A percentile compares a stretch with the other conserved stretches of the same genome.
These are phyloP conservation scores for Bipolaris zeicola DNA, from an alignment of 2,329 filamentous ascomycete species.

Conservation along the genomic window DNA sequence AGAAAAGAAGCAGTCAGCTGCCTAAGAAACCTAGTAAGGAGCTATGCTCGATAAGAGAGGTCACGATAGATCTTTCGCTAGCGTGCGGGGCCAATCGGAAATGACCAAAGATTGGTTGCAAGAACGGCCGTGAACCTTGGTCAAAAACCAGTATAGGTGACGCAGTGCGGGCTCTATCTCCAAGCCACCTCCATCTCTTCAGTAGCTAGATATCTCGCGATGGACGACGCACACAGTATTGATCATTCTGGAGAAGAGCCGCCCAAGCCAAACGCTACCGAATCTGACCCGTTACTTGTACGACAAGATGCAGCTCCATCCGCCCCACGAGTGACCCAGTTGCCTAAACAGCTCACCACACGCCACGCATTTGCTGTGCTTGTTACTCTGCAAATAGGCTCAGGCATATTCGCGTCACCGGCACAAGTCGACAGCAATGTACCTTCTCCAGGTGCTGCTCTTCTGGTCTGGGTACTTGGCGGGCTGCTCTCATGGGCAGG, in stretches of 20 bases:
- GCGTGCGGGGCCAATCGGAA: constrained; percentile 1
- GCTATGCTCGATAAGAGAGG: neutral
- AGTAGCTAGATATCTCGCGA: neutral
- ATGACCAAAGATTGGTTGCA: constrained; percentile 1
- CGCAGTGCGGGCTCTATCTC: neutral
- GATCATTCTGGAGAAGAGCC: constrained; percentile 7
- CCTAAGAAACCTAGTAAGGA: neutral
- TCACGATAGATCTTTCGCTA: neutral
- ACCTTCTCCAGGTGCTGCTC: constrained; percentile 63
- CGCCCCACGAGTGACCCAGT: constrained; percentile 17
- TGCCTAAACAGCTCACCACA: constrained; percentile 41
- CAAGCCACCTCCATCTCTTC: neutral
- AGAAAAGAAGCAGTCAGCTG: neutral
- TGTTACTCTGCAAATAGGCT: constrained; percentile 68
- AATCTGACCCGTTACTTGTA: constrained; percentile 36
- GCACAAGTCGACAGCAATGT: constrained; percentile 68
- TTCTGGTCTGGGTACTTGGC: constrained; percentile 66
- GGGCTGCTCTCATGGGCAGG: constrained; percentile 69
- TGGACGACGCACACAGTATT: constrained; percentile 1
- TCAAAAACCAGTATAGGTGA: neutral
- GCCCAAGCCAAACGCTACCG: constrained; percentile 22
- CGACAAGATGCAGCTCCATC: constrained; percentile 19
- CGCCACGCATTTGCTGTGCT: constrained; percentile 61
- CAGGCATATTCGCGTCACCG: constrained; percentile 68
- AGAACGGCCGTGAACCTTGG: neutral